Conservation (phyloP, 2,329 filamentous ascomycete genomes). For the Paracorniculantispora psalliotae region DNA sequence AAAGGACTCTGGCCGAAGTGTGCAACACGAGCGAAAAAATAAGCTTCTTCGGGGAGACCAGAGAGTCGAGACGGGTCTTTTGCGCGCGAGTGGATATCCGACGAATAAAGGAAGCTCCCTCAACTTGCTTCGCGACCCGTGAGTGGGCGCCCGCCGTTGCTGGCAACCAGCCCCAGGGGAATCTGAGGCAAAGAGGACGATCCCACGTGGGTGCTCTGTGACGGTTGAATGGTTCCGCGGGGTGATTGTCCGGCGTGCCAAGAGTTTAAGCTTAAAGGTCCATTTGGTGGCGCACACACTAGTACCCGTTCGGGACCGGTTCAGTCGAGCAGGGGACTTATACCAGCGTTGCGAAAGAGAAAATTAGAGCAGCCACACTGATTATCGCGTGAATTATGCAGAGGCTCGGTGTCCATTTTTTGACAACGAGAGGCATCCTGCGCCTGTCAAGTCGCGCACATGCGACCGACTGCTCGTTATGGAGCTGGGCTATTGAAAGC, state of each 20-base stretch:
- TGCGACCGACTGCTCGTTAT: slow-evolving; percentile 10
- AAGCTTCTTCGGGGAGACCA: background rate
- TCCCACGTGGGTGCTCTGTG: background rate
- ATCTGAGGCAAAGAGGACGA: slow-evolving; percentile 1
- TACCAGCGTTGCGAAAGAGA: background rate
- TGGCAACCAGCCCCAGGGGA: background rate
- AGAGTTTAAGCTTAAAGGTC: slow-evolving; percentile 9
- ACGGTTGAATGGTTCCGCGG: slow-evolving; percentile 3
- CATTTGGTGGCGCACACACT: slow-evolving; percentile 2
- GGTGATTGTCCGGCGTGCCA: slow-evolving; percentile 1
- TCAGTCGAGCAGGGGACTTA: background rate
- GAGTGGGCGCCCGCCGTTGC: background rate
- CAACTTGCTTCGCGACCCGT: background rate
- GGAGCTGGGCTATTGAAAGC: slow-evolving; percentile 7
- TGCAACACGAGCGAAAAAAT: background rate
- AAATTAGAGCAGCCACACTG: background rate
- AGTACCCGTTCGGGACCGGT: slow-evolving; percentile 3
- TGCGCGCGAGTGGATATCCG: background rate
- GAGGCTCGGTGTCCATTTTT: slow-evolving; percentile 4
- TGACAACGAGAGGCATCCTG: background rate
- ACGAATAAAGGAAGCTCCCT: too few relatives aligned
- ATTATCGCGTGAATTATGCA: background rate
- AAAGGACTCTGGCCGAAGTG: background rate
- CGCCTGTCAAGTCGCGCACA: slow-evolving; percentile 9
- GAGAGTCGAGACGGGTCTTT: background rate